A percentile compares a stretch with the other conserved stretches of the same genome.
phyloP scores from a whole-genome alignment of 2,329 filamentous ascomycete genomes.

The Colletotrichum shisoi region DNA sequence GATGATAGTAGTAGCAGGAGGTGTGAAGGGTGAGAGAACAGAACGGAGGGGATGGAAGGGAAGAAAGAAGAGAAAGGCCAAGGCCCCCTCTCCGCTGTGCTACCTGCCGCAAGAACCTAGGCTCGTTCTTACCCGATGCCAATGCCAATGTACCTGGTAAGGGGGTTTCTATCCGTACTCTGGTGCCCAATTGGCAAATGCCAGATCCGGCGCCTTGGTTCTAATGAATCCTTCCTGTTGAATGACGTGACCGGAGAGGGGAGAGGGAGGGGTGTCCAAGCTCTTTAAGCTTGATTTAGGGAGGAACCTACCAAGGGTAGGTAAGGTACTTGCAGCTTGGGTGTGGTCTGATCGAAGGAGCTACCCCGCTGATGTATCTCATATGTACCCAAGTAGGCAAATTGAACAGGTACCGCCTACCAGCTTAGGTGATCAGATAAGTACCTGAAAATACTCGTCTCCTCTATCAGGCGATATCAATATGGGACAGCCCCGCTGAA shows the following conservation, averaged over 20 bases:
- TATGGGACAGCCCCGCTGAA: too few species aligned
- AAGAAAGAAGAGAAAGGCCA: constrained; percentile 2
- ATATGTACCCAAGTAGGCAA: too few species aligned
- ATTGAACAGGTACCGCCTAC: too few species aligned
- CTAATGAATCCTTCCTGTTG: background rate
- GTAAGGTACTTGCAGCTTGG: too few species aligned
- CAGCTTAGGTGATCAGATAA: too few species aligned
- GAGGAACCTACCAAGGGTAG: too few species aligned
- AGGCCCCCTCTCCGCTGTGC: constrained; percentile 9
- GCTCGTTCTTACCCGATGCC: background rate
- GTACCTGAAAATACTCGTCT: too few species aligned
- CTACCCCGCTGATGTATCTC: constrained; percentile 27
- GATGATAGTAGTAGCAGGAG: background rate
- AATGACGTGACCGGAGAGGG: constrained; percentile 24
- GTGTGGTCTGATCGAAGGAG: background rate
- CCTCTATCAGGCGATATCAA: too few species aligned
- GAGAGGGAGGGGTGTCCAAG: too few species aligned
- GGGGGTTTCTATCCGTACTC: too few species aligned
- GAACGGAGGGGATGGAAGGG: background rate
- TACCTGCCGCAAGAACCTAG: background rate
- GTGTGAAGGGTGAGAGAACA: background rate
- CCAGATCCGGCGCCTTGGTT: background rate
- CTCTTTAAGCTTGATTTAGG: constrained; percentile 23
- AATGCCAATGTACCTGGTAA: background rate
- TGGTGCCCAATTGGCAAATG: background rate